phyloP scores from a whole-genome alignment of 345 rosid species.

The Eucalyptus caleyi region DNA sequence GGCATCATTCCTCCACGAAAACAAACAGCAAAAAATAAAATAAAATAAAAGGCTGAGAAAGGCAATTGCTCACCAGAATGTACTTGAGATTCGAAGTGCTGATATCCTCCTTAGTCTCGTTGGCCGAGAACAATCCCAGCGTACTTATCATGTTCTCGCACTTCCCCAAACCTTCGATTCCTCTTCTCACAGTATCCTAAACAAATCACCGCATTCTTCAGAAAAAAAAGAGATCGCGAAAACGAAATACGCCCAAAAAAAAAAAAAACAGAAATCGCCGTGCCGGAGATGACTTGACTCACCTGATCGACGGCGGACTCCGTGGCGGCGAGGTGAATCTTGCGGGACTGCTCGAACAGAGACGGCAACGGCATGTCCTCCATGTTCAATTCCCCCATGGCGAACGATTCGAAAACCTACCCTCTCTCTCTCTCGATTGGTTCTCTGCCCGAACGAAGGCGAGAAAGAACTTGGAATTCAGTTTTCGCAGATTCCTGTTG shows the following conservation, averaged over 20 bases:
- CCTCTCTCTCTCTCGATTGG: background rate
- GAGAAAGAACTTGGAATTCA: background rate
- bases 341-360: slow-evolving; percentile 69
- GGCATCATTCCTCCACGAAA: background rate
- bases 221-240: background rate
- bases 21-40: background rate
- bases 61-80: slow-evolving; percentile 39
- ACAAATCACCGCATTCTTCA: background rate
- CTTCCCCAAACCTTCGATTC: slow-evolving; percentile 51
- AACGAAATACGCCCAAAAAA: background rate
- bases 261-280: background rate
- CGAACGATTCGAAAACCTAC: background rate
- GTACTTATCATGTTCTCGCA: slow-evolving; percentile 83
- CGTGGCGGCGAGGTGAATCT: slow-evolving; percentile 48
- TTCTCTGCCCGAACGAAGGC: background rate
- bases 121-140: slow-evolving; percentile 74
- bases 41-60: no score
- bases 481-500: background rate
- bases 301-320: slow-evolving; percentile 69
- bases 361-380: slow-evolving; percentile 61
- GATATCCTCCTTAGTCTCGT: slow-evolving; percentile 86
- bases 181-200: slow-evolving; percentile 62
- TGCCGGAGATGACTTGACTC: background rate
- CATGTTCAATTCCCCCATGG: slow-evolving; percentile 31
- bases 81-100: slow-evolving; percentile 80